Evolutionary conservation across 1,139 yeast genomes (phyloP), one percentile per base, ranked within the genome.

Genomic region (Hansenula lynferdii): DNA sequence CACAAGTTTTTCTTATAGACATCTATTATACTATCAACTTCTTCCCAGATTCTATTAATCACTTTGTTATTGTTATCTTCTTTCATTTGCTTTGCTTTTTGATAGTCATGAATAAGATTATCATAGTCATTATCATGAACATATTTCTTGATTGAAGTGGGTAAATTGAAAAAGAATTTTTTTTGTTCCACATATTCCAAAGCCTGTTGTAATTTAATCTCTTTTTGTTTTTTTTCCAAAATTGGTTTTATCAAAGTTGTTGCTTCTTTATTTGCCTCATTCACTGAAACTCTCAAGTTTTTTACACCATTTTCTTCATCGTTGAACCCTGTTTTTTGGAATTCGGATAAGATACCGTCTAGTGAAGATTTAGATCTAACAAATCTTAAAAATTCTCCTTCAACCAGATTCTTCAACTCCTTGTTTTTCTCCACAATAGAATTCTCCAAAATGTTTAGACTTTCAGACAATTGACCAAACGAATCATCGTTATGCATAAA

Each of bases 231-330:
- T 40, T 78, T 77, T 37, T 82, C 83, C 39, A 81, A 61, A 7
- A 90, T 77, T 0, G 97, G 97, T 45, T 89, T 77, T 47, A 87
- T 73, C 57, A 83, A 67, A 44, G 80, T 66, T 1, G 86, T 70
- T 0, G 90, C 82, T n/a, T 77, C 71, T 34, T 67, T 64, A 27
- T 64, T 65, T 2, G 75, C 61, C 35, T 72, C 64, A 39, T 74
- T 72, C 30, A 80, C 62, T 45, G 70, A 69, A 37, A 65, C 67
- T 34, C 70, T 65, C 20, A 79, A 60, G 28, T 61, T 67, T 40
- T 72, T 75, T 25, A 75, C 54, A 26, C 46, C 49, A 4, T 32
- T 30, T 12, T 44, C 46, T 4, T 51, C 51, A 20, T 43, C 45
- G 12, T 49, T 42, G 40, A 68, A 56, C 7, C 70, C 70, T 20